Conservation (phyloP, 768 basidiomycete species). For the Termitomyces sp. region DNA sequence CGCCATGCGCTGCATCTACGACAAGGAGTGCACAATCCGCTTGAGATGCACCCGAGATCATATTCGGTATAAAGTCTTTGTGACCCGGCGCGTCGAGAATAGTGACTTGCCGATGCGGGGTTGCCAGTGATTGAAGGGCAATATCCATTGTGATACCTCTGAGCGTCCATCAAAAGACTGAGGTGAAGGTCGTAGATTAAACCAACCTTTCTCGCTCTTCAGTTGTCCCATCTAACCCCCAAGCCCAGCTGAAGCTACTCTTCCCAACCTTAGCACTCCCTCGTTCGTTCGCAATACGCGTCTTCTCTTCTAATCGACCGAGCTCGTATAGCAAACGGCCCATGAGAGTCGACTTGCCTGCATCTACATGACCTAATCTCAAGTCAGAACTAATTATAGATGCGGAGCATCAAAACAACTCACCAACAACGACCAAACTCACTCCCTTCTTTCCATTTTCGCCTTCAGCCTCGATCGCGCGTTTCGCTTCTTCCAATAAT, state of each 20-base stretch:
- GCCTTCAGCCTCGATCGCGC: conserved; percentile 41
- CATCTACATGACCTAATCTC: conserved; percentile 89
- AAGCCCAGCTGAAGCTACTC: conserved; percentile 96
- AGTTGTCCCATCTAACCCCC: conserved; percentile 89
- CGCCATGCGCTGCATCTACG: conserved; percentile 84
- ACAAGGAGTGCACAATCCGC: conserved; percentile 95
- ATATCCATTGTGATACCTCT: conserved; percentile 99
- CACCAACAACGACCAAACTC: conserved; percentile 92
- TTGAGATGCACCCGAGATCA: conserved; percentile 98
- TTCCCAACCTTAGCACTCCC: conserved; percentile 90
- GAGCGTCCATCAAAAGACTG: conserved; percentile 5
- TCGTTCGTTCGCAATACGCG: conserved; percentile 78
- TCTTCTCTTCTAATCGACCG: conserved; percentile 84
- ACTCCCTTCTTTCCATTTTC: conserved; percentile 62
- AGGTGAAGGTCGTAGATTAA: not conserved
- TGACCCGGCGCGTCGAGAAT: conserved; percentile 98
- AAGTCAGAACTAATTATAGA: not conserved
- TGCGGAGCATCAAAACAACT: conserved; percentile 11
- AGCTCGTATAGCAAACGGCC: conserved; percentile 91
- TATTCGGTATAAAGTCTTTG: conserved; percentile 97
- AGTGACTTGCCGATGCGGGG: conserved; percentile 75
- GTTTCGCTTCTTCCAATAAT: conserved; percentile 75
- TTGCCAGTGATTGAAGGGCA: conserved; percentile 74
- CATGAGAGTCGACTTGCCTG: conserved; percentile 98
- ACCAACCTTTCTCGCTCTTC: conserved; percentile 91